These are phyloP conservation scores for Epipyxis sp. DNA, from an alignment of 108 stramenopile species.

Conservation along the genomic window DNA sequence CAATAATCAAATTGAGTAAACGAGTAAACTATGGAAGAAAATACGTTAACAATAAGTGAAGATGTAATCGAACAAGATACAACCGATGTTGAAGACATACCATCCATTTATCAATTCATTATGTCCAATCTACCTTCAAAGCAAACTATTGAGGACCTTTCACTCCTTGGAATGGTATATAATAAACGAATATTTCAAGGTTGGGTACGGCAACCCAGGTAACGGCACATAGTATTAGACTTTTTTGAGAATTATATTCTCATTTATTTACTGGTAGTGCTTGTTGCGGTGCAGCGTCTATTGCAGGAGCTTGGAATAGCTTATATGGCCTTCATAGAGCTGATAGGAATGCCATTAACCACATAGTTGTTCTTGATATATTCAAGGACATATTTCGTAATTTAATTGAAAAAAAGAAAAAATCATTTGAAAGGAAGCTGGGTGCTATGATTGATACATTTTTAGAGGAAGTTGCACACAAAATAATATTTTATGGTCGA, in stretches of 20 bases:
- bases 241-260: too few relatives aligned
- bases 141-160: slow-evolving; percentile 21
- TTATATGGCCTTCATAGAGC: slow-evolving; percentile 27
- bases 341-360: slow-evolving; percentile 30
- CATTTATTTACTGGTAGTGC: too few relatives aligned
- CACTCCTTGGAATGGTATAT: slow-evolving; percentile 45
- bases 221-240: too few relatives aligned
- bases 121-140: slow-evolving; percentile 33
- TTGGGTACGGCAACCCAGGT: slow-evolving; percentile 57
- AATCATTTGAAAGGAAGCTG: slow-evolving; percentile 42
- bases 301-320: slow-evolving; percentile 55
- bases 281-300: slow-evolving; percentile 55
- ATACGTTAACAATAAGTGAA: too few relatives aligned
- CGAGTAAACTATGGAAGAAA: too few relatives aligned
- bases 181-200: slow-evolving; percentile 38
- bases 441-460: slow-evolving; percentile 43
- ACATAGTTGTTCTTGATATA: slow-evolving; percentile 29
- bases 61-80: slow-evolving; percentile 45
- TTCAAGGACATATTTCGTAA: slow-evolving; percentile 35
- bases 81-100: slow-evolving; percentile 40
- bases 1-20: too few relatives aligned
- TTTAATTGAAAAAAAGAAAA: slow-evolving; percentile 25
- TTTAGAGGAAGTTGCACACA: slow-evolving; percentile 4
- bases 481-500: background rate
- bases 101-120: slow-evolving; percentile 33